Evolutionary conservation across 192 early-diverging fungal species (phyloP), one percentile per base, ranked within the genome.

Genomic region (Phlyctochytrium planicorne): DNA sequence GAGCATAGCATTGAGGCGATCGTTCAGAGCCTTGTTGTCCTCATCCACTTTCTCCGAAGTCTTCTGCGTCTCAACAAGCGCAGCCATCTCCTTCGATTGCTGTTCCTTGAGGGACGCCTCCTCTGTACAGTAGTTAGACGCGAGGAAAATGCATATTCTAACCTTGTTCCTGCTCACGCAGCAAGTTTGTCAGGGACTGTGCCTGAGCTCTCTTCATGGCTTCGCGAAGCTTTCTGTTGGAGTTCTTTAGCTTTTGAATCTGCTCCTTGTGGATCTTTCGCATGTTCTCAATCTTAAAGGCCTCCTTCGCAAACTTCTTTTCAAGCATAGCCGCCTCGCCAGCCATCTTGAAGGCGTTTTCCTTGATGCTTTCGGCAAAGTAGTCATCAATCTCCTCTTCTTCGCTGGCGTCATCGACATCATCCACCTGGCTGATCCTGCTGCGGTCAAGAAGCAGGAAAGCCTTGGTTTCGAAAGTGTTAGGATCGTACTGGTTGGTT

Each of bases 1-100:
- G 3, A 81, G 70, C 79, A 81, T 78, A 23, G 68, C 75, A 60
- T 75, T 73, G 1, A 81, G 64, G 36, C 74, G 65, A 31, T 75
- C 75, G 68, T 81, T 81, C 56, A 66, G 65, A 6, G 61, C 65
- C 32, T 74, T 67, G 59, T 77, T 81, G 70, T 78, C 79, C 31
- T 71, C 75, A 31, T 81, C 79, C 10, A 77, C 67, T 4, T 68
- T 72, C 30, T 72, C 64, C 35, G 75, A 52, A 2, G 67, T 65
- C 53, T 65, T 66, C 69, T 78, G 75, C n/a, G 75, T 70, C 34
- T 66, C 73, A 30, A 75, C 53, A 30, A 81, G 60, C 17, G 64
- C 69, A 24, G 77, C 66, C 68, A 75, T 81, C 55, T 81, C 79
- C n/a, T 61, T 53, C 59, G 76, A 66, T 50, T 81, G 80, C 64